Percentiles rank a stretch among this genome's conserved stretches.
These are phyloP conservation scores for Amylostereum areolatum DNA, from an alignment of 1,284 basidiomycete species.

Conservation along the genomic window DNA sequence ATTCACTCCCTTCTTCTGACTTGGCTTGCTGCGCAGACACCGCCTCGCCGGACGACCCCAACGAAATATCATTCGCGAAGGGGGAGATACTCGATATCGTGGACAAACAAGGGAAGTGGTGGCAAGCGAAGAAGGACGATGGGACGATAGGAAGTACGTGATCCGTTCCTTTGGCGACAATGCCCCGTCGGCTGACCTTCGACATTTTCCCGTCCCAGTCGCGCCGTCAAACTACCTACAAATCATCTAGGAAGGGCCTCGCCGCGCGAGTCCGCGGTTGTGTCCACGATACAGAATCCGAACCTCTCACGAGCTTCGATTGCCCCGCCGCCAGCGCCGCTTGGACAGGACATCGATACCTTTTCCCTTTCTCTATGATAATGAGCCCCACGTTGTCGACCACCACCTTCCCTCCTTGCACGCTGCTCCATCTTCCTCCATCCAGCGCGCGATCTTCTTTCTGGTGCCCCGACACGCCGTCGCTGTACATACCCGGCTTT, in stretches of 20 bases:
- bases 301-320: too few relatives aligned
- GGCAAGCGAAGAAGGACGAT: constrained; percentile 86
- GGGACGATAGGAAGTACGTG: constrained; percentile 72
- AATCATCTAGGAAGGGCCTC: constrained; percentile 40
- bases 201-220: constrained; percentile 35
- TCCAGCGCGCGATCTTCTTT: background rate
- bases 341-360: too few relatives aligned
- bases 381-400: background rate
- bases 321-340: too few relatives aligned
- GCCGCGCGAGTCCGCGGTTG: background rate
- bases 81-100: constrained; percentile 92
- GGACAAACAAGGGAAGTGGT: constrained; percentile 94
- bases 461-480: background rate
- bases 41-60: constrained; percentile 91
- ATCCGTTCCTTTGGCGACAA: constrained; percentile 1
- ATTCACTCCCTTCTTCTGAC: constrained; percentile 5
- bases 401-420: background rate
- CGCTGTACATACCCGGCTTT: background rate
- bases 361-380: background rate
- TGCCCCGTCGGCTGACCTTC: constrained; percentile 12
- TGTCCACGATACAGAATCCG: too few relatives aligned
- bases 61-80: constrained; percentile 92
- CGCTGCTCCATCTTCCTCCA: background rate
- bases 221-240: constrained; percentile 81
- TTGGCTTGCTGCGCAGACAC: constrained; percentile 48